Conservation (phyloP, 192 early-diverging fungal species). For the Ramicandelaber brevisporus region DNA sequence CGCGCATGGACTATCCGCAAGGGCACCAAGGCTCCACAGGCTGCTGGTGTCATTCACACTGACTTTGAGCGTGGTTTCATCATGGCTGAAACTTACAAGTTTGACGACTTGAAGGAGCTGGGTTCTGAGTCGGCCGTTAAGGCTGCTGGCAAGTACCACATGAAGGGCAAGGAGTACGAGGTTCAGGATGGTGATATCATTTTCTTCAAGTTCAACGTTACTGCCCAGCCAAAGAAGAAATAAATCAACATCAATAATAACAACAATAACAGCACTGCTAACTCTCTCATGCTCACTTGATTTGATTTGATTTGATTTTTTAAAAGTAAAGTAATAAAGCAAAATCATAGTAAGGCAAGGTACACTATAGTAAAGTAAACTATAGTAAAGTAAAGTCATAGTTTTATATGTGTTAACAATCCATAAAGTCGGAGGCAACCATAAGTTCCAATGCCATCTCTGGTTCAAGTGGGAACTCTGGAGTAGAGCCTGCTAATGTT, state of each 20-base stretch:
- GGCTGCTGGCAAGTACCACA: conserved; percentile 65
- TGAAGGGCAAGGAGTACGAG: conserved; percentile 79
- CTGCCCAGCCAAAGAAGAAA: conserved; percentile 17
- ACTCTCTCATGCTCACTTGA: no score
- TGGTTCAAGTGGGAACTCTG: conserved; percentile 59
- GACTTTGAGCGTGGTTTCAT: conserved; percentile 73
- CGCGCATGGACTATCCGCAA: conserved; percentile 78
- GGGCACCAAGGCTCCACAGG: conserved; percentile 64
- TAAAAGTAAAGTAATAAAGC: no score
- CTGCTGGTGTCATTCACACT: conserved; percentile 79
- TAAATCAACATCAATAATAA: no score
- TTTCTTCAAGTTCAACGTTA: conserved; percentile 38
- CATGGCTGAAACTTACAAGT: conserved; percentile 81
- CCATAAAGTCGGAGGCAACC: conserved; percentile 74
- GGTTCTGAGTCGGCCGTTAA: conserved; percentile 80
- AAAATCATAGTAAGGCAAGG: no score
- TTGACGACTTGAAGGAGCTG: conserved; percentile 57
- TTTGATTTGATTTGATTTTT: no score
- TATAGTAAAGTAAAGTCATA: no score
- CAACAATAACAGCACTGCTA: no score
- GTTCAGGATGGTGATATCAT: conserved; percentile 89
- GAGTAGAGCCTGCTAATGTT: conserved; percentile 16
- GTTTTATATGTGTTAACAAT: conserved; percentile 35
- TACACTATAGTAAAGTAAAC: no score
- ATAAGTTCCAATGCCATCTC: conserved; percentile 58